Percentiles rank a stretch among this genome's conserved stretches.
Conservation (phyloP, 371 early-diverging fungal genomes). For the Rozella allomycis region DNA sequence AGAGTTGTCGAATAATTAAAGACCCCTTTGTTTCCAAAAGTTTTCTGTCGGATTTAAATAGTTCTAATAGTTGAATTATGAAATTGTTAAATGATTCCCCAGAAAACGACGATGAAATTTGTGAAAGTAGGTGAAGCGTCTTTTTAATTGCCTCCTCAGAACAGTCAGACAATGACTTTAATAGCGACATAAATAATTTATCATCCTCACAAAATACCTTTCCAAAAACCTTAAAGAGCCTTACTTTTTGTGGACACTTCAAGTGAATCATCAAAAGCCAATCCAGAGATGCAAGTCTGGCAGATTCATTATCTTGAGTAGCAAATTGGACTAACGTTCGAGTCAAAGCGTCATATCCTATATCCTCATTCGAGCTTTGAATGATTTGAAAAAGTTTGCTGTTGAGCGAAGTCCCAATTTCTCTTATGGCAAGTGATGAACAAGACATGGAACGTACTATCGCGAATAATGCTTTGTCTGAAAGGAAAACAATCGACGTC, state of each 20-base stretch:
- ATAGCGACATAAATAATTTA: slow-evolving; percentile 14
- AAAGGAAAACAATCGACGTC: no score
- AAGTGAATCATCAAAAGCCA: slow-evolving; percentile 80
- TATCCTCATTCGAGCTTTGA: no score
- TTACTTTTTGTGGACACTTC: slow-evolving; percentile 49
- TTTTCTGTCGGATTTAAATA: slow-evolving; percentile 64
- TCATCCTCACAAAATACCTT: background rate
- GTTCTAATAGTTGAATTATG: slow-evolving; percentile 47
- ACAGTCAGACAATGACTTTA: slow-evolving; percentile 62
- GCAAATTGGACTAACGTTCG: no score
- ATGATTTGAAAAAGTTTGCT: no score
- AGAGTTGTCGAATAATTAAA: slow-evolving; percentile 68
- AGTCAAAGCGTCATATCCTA: no score
- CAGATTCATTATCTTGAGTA: slow-evolving; percentile 64
- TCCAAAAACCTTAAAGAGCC: background rate
- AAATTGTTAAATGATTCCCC: slow-evolving; percentile 52
- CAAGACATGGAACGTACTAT: no score
- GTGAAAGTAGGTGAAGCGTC: slow-evolving; percentile 71
- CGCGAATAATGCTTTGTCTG: no score
- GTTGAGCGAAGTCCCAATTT: no score
- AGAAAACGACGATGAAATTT: slow-evolving; percentile 57
- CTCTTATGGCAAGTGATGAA: no score
- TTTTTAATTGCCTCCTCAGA: slow-evolving; percentile 71
- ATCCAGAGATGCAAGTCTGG: slow-evolving; percentile 59
- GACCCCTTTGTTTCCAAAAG: slow-evolving; percentile 59